Evolutionary conservation across 345 rosid genomes (phyloP).

Genomic region (Chamaenerion angustifolium): DNA sequence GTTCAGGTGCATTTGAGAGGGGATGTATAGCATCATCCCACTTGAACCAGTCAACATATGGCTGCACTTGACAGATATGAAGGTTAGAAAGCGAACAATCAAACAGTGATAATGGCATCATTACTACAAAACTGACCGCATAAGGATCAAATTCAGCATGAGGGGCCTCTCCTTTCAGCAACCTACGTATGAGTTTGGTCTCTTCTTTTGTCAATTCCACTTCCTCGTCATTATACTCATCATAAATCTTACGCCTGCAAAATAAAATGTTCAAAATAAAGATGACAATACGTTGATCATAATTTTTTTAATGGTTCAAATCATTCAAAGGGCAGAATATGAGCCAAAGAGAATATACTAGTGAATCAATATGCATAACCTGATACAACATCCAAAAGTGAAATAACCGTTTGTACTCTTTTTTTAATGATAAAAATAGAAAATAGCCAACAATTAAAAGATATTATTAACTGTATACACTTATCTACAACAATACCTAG

Average conservation of each 20-base stretch:
- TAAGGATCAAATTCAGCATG: conserved; percentile 83
- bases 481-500: too few species aligned
- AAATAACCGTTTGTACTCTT: too few species aligned
- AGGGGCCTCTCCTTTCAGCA: conserved; percentile 81
- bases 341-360: too few species aligned
- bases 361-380: too few species aligned
- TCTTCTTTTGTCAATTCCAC: conserved; percentile 70
- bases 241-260: conserved; percentile 67
- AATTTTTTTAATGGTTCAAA: too few species aligned
- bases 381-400: too few species aligned
- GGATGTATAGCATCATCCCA: conserved; percentile 82
- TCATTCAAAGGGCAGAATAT: too few species aligned
- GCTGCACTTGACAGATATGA: conserved; percentile 27
- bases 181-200: conserved; percentile 31
- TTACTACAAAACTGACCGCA: conserved; percentile 26
- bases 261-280: background rate
- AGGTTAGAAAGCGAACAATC: background rate
- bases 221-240: conserved; percentile 85
- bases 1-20: conserved; percentile 91
- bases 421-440: too few species aligned
- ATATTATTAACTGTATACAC: too few species aligned
- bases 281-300: too few species aligned
- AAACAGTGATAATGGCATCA: background rate
- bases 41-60: conserved; percentile 84
- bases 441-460: too few species aligned